phyloP scores from a whole-genome alignment of 768 basidiomycete genomes.

The Lepiota venenata region DNA sequence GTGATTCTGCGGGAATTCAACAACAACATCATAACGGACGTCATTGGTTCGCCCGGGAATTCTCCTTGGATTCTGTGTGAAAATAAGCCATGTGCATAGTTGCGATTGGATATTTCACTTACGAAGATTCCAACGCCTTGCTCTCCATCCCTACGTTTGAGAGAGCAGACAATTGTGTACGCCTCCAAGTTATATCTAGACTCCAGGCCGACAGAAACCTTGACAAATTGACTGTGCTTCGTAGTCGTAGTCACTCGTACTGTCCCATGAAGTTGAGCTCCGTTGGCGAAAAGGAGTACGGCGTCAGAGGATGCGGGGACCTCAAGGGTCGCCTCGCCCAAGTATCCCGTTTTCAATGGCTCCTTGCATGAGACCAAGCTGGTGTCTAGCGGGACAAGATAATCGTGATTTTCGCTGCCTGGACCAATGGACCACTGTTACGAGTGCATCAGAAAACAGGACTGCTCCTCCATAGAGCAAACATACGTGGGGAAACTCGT shows the following conservation, averaged over 20 bases:
- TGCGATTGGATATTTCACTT: not conserved
- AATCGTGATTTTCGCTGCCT: conserved; percentile 1
- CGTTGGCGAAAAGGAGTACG: not conserved
- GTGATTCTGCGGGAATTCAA: conserved; percentile 4
- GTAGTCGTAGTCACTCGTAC: conserved; percentile 4
- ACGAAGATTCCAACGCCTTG: conserved; percentile 9
- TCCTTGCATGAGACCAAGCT: conserved; percentile 1
- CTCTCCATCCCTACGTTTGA: conserved; percentile 4
- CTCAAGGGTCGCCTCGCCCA: not conserved
- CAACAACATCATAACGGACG: conserved; percentile 3
- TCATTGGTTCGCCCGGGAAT: not conserved
- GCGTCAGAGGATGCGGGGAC: not conserved
- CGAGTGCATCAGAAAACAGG: not conserved
- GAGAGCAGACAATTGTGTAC: conserved; percentile 4
- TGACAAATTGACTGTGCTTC: not conserved
- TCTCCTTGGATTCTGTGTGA: not conserved
- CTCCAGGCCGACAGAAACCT: not conserved
- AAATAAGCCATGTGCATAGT: too few relatives aligned
- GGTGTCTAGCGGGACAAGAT: not conserved
- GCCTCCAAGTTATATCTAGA: not conserved
- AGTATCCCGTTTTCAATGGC: conserved; percentile 1
- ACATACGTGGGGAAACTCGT: conserved; percentile 4
- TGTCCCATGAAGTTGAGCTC: not conserved
- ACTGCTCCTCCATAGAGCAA: not conserved
- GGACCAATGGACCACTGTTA: conserved; percentile 9